Conservation (phyloP, 805 yeast species). For the Suhomyces emberorum region DNA sequence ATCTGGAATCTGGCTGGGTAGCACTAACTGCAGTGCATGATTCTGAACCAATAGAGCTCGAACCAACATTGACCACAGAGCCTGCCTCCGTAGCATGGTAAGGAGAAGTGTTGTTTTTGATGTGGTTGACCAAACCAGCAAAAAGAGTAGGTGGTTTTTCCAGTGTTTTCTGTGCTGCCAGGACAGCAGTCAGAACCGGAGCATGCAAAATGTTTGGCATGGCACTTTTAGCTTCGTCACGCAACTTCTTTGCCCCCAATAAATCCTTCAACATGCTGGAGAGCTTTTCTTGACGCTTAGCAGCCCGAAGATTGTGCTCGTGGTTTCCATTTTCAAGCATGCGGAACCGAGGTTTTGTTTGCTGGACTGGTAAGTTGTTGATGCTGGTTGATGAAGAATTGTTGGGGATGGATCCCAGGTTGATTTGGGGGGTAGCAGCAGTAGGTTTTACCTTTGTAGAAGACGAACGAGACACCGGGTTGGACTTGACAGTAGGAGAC, state of each 20-base stretch:
- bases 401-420: constrained; percentile 8
- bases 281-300: constrained; percentile 75
- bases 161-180: constrained; percentile 10
- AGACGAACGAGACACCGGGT: constrained; percentile 18
- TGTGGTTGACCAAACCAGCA: constrained; percentile 63
- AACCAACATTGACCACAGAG: neutral
- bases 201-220: constrained; percentile 59
- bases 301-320: constrained; percentile 72
- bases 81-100: constrained; percentile 8
- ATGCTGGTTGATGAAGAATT: constrained; percentile 11
- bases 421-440: constrained; percentile 7
- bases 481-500: constrained; percentile 10
- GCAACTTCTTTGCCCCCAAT: constrained; percentile 66
- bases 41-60: neutral
- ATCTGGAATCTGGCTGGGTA: constrained; percentile 37
- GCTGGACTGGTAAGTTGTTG: constrained; percentile 6
- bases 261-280: constrained; percentile 72
- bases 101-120: constrained; percentile 30
- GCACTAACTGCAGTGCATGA: constrained; percentile 1
- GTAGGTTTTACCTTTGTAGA: constrained; percentile 13
- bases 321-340: constrained; percentile 70
- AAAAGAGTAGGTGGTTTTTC: constrained; percentile 66
- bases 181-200: constrained; percentile 3
- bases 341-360: constrained; percentile 45
- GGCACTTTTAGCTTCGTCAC: constrained; percentile 71